These are phyloP conservation scores for Calocybe indica DNA, from an alignment of 768 basidiomycete genomes.

Conservation along the genomic window DNA sequence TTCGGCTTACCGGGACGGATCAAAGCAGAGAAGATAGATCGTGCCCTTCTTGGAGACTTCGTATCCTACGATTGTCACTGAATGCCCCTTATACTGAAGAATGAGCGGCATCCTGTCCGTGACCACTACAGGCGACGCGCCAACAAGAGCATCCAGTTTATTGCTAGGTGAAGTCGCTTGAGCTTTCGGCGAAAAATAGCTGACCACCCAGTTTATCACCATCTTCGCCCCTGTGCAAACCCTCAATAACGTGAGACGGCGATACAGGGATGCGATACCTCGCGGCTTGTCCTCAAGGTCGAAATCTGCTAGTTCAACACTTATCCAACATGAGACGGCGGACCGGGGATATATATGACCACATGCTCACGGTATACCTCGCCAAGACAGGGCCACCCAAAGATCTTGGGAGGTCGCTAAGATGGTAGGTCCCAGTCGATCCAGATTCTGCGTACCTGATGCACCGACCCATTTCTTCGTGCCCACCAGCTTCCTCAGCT, in stretches of 20 bases:
- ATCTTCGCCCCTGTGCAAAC: slow-evolving; percentile 31
- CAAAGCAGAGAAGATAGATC: slow-evolving; percentile 67
- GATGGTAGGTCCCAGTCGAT: neutral
- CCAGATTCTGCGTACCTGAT: slow-evolving; percentile 40
- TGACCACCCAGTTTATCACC: slow-evolving; percentile 67
- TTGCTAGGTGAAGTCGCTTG: slow-evolving; percentile 20
- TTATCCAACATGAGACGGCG: slow-evolving; percentile 16
- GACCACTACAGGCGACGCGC: slow-evolving; percentile 42
- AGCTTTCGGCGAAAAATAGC: slow-evolving; percentile 52
- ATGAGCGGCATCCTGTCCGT: slow-evolving; percentile 77
- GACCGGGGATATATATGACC: too few relatives aligned
- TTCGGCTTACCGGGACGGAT: slow-evolving; percentile 58
- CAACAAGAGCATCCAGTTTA: slow-evolving; percentile 47
- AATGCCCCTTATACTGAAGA: slow-evolving; percentile 80
- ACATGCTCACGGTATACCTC: slow-evolving; percentile 72
- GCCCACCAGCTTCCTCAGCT: slow-evolving; percentile 50
- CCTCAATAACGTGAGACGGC: neutral
- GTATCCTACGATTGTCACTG: slow-evolving; percentile 82
- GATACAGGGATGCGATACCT: slow-evolving; percentile 24
- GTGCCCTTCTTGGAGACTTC: slow-evolving; percentile 55
- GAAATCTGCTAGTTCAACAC: slow-evolving; percentile 64
- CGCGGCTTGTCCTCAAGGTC: slow-evolving; percentile 34
- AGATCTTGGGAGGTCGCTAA: slow-evolving; percentile 43
- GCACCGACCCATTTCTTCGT: slow-evolving; percentile 80
- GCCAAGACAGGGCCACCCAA: slow-evolving; percentile 70